Evolutionary conservation across 495 filamentous ascomycete genomes (phyloP), one percentile per base, ranked within the genome.

Genomic region (Trichoderma virens): DNA sequence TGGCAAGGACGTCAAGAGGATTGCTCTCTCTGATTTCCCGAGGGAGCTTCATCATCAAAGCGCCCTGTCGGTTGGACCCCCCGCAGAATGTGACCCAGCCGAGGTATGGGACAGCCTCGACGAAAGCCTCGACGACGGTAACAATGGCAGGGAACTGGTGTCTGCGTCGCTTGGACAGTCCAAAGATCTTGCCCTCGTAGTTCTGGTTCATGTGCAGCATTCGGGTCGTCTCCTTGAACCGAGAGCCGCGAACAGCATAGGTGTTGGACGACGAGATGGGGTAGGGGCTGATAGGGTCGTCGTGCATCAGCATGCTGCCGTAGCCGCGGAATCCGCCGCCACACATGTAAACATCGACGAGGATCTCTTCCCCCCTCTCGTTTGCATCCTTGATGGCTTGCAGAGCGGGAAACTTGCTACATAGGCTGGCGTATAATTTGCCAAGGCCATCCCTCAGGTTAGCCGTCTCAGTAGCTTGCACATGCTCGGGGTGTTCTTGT

Each of bases 251-350:
- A 0, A 88, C 89, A 1, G 79, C 83, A 69, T 93, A 96, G 3
- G 92, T 87, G 41, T 94, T 93, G 74, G 96, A 88, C 59, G 88
- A 84, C 0, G 91, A 88, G 18, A 97, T 89, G 0, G 93, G 93
- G 67, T 97, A 97, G 0, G 87, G 88, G 60, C 83, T 76, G 31
- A 88, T 81, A 1, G 78, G 72, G 60, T 90, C 86, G 60, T 83
- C 80, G 70, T 86, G 79, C 82, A 95, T 88, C 18, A 96, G 77
- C 32, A 96, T 81, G 73, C 90, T 93, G 11, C 93, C 92, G 77
- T 94, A 97, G 31, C 93, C 93, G 18, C 93, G 81, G 72, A 96
- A 96, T 0, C 93, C 93, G 14, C 93, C 93, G 9, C 93, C 93
- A 61, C 90, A 95, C 59, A 97, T 83, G 71, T 93, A 93, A 2